These are phyloP conservation scores for Fusarium cicatricum DNA, from an alignment of 2,329 filamentous ascomycete genomes.

Conservation along the genomic window DNA sequence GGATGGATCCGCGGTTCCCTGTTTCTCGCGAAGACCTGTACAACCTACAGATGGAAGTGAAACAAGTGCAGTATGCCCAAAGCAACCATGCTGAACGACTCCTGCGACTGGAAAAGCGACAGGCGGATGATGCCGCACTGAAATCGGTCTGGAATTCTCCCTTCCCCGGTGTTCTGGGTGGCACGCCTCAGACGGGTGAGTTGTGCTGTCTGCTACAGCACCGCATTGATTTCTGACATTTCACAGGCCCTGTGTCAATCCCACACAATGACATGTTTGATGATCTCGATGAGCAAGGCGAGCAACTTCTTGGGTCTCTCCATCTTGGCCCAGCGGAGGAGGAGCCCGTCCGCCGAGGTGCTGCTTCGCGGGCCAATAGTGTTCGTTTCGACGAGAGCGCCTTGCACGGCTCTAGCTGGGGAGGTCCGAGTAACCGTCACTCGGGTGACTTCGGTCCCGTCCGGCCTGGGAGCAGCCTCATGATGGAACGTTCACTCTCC, in stretches of 20 bases:
- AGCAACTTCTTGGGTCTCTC: constrained; percentile 80
- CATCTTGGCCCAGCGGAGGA: constrained; percentile 85
- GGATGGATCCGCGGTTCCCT: constrained; percentile 71
- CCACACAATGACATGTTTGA: constrained; percentile 87
- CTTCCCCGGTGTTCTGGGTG: constrained; percentile 84
- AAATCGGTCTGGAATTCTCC: constrained; percentile 95
- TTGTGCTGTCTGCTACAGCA: constrained; percentile 7
- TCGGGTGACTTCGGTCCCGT: constrained; percentile 83
- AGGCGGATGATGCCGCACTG: constrained; percentile 71
- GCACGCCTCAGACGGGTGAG: constrained; percentile 87
- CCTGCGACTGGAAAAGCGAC: constrained; percentile 69
- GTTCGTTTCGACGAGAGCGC: constrained; percentile 98
- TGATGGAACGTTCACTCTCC: constrained; percentile 91
- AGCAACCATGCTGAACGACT: constrained; percentile 69
- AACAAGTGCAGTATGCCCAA: constrained; percentile 71
- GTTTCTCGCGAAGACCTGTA: constrained; percentile 71
- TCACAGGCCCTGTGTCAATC: constrained; percentile 78
- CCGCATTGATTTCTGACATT: constrained; percentile 25
- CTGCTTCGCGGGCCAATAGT: constrained; percentile 92
- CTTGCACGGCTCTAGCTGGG: constrained; percentile 86
- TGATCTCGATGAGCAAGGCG: constrained; percentile 86
- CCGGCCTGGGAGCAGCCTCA: constrained; percentile 81
- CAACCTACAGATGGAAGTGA: constrained; percentile 75
- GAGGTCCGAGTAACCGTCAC: constrained; percentile 77
- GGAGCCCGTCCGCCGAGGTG: constrained; percentile 82